Conservation (phyloP, 129 eudicot genomes). For the Mikania micrantha region DNA sequence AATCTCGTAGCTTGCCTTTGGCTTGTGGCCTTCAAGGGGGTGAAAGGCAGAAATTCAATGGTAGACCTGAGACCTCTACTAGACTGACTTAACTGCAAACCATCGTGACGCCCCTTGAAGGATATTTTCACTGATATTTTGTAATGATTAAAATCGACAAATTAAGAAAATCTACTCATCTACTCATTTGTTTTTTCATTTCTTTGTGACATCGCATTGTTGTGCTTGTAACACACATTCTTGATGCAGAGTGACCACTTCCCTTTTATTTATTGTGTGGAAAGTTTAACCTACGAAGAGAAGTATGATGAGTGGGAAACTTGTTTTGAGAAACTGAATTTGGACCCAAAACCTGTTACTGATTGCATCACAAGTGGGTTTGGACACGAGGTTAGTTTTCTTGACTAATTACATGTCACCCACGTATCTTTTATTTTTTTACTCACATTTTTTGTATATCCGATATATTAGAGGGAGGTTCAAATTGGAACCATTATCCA, state of each 20-base stretch:
- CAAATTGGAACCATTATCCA: not conserved
- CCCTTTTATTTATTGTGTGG: conserved; percentile 78
- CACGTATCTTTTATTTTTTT: not conserved
- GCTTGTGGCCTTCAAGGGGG: too few relatives aligned
- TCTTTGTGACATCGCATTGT: not conserved
- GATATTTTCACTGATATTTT: not conserved
- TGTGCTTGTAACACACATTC: not conserved
- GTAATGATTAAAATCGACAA: not conserved
- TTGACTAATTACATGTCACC: not conserved
- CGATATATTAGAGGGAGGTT: not conserved
- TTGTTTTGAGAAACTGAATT: conserved; percentile 59
- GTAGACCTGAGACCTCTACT: too few relatives aligned
- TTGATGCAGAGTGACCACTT: conserved; percentile 71
- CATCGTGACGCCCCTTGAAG: too few relatives aligned
- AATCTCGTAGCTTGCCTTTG: too few relatives aligned
- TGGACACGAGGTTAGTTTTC: conserved; percentile 60
- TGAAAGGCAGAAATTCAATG: too few relatives aligned
- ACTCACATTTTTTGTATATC: not conserved
- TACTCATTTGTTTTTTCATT: not conserved
- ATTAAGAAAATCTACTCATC: not conserved
- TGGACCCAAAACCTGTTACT: conserved; percentile 61
- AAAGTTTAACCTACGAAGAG: conserved; percentile 43
- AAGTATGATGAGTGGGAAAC: conserved; percentile 70
- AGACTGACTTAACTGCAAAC: too few relatives aligned
- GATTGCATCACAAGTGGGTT: conserved; percentile 54